Conservation (phyloP, 176 grass and related monocot species). For the Bromus sterilis region DNA sequence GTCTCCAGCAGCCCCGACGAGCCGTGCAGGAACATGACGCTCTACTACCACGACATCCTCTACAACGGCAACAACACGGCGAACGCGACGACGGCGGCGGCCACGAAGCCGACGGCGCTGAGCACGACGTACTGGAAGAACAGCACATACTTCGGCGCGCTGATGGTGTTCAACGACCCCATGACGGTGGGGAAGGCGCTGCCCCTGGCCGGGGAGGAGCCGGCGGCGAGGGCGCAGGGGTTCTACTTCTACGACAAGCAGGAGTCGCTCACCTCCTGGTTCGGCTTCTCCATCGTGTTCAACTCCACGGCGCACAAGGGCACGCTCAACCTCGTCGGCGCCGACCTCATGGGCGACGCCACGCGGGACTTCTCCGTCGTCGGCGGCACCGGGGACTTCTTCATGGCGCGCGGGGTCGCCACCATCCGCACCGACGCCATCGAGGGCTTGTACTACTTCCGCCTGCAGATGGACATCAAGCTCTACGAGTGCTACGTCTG, state of each 20-base stretch:
- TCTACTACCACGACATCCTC: constrained; percentile 35
- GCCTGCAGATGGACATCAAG: constrained; percentile 37
- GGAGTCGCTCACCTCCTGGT: background rate
- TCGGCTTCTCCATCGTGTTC: constrained; percentile 30
- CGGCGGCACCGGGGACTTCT: constrained; percentile 44
- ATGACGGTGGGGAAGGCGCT: background rate
- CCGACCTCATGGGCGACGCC: background rate
- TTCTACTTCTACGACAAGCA: constrained; percentile 31
- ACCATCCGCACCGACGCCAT: constrained; percentile 9
- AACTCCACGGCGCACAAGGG: constrained; percentile 30
- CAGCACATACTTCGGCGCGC: constrained; percentile 10
- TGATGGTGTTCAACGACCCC: constrained; percentile 24
- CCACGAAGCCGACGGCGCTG: constrained; percentile 11
- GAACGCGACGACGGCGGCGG: constrained; percentile 12
- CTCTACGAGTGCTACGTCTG: constrained; percentile 27
- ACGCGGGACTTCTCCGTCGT: constrained; percentile 32
- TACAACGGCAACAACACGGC: constrained; percentile 17
- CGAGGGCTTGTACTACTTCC: constrained; percentile 9
- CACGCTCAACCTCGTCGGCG: constrained; percentile 30
- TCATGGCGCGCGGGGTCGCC: constrained; percentile 38
- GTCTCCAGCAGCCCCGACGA: background rate
- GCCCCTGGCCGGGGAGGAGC: background rate
- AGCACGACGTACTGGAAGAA: background rate
- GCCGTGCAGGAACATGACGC: background rate
- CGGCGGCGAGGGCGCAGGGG: constrained; percentile 22